phyloP scores from a whole-genome alignment of 1,284 basidiomycete genomes.

The Fomitiporia mediterranea region DNA sequence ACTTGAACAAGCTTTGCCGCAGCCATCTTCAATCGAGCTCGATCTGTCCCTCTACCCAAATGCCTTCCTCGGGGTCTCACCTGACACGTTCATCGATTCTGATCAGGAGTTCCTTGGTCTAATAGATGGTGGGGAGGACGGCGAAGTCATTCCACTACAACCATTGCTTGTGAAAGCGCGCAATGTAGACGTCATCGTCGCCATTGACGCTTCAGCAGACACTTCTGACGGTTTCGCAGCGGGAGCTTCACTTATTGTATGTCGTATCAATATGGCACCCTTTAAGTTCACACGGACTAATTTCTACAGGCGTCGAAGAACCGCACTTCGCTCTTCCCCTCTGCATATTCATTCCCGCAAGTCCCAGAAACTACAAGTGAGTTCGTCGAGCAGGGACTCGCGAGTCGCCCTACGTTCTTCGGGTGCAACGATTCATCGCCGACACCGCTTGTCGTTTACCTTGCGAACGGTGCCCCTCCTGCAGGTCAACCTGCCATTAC shows the following conservation, averaged over 20 bases:
- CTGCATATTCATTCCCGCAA: conserved; percentile 38
- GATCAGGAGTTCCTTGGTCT: conserved; percentile 25
- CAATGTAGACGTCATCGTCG: conserved; percentile 35
- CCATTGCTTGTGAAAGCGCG: conserved; percentile 36
- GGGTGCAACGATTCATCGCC: conserved; percentile 32
- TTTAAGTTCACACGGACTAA: neutral
- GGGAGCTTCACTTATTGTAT: conserved; percentile 39
- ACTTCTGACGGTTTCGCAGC: conserved; percentile 34
- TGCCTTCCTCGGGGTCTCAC: conserved; percentile 38
- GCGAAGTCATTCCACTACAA: conserved; percentile 34
- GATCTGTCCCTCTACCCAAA: conserved; percentile 35
- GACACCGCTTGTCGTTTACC: conserved; percentile 36
- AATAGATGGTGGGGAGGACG: conserved; percentile 22
- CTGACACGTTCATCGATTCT: conserved; percentile 35
- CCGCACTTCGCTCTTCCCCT: conserved; percentile 35
- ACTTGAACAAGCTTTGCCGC: conserved; percentile 27
- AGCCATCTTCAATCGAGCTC: conserved; percentile 26
- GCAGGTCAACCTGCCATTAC: conserved; percentile 36
- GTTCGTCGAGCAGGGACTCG: conserved; percentile 35
- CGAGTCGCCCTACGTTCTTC: conserved; percentile 40
- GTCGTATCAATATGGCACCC: conserved; percentile 20
- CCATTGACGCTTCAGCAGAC: conserved; percentile 31
- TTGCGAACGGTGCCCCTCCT: conserved; percentile 42
- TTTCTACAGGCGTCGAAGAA: conserved; percentile 34
- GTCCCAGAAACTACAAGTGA: conserved; percentile 31